Percentiles rank a stretch among this genome's conserved stretches.
Evolutionary conservation across 306 rosid species (phyloP).

Genomic region (Cicer arietinum): DNA sequence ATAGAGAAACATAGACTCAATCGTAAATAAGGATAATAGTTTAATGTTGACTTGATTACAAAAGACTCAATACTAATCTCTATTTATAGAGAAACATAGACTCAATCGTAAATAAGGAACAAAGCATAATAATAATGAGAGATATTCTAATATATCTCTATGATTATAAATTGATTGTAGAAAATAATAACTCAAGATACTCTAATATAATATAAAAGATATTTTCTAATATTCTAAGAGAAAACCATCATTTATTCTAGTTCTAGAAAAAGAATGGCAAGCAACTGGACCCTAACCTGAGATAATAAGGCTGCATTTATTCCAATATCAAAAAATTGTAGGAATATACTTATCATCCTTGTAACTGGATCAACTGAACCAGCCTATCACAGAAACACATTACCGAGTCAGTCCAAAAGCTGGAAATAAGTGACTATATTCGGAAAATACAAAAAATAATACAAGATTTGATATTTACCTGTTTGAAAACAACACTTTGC

Average conservation of each 20-base stretch:
- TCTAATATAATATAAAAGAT: too few relatives aligned
- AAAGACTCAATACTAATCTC: too few relatives aligned
- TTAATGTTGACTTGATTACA: too few relatives aligned
- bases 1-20: too few relatives aligned
- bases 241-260: slow-evolving; percentile 22
- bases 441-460: not conserved
- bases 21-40: too few relatives aligned
- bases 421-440: slow-evolving; percentile 21
- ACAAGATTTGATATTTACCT: slow-evolving; percentile 58
- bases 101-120: too few relatives aligned
- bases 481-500: slow-evolving; percentile 98
- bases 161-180: too few relatives aligned
- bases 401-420: slow-evolving; percentile 25
- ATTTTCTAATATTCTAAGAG: too few relatives aligned
- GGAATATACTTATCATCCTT: slow-evolving; percentile 79
- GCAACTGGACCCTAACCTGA: slow-evolving; percentile 67
- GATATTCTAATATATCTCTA: too few relatives aligned
- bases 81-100: too few relatives aligned
- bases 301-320: slow-evolving; percentile 89
- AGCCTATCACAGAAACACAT: slow-evolving; percentile 63
- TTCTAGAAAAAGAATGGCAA: slow-evolving; percentile 28
- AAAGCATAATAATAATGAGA: too few relatives aligned
- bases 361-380: slow-evolving; percentile 99
- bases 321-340: slow-evolving; percentile 97
- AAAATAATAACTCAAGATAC: too few relatives aligned